Conservation (phyloP, 306 rosid genomes). For the Leucaena leucocephala region DNA sequence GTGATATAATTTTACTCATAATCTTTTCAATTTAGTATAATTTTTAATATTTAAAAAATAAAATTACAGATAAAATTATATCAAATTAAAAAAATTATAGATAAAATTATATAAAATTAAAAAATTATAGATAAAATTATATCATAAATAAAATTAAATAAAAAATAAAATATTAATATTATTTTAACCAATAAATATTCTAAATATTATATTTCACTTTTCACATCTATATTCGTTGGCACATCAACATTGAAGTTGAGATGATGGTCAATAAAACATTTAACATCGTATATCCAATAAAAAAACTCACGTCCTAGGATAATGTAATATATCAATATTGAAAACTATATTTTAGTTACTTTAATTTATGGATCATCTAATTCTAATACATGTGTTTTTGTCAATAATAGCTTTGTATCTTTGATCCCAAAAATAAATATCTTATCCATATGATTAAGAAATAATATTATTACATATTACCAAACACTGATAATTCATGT, state of each 20-base stretch:
- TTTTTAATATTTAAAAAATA: too few species aligned
- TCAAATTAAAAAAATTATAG: too few species aligned
- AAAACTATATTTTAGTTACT: background rate
- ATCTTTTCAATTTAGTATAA: too few species aligned
- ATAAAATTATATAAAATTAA: too few species aligned
- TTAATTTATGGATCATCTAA: slow-evolving; percentile 2
- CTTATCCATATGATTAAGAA: background rate
- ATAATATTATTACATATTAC: background rate
- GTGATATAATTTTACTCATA: too few species aligned
- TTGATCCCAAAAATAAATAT: background rate
- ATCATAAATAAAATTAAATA: too few species aligned
- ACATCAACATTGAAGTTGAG: slow-evolving; percentile 36
- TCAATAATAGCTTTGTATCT: background rate
- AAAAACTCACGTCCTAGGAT: background rate
- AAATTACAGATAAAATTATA: too few species aligned
- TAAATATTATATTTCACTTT: background rate
- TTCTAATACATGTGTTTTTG: background rate
- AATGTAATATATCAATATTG: background rate
- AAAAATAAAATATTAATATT: too few species aligned
- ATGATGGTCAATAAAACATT: background rate
- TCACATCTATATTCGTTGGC: slow-evolving; percentile 6
- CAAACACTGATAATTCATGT: background rate
- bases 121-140: too few species aligned
- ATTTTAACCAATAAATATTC: background rate
- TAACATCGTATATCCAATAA: background rate